These are phyloP conservation scores for Ophiobolus disseminans DNA, from an alignment of 2,329 filamentous ascomycete genomes.

Conservation along the genomic window DNA sequence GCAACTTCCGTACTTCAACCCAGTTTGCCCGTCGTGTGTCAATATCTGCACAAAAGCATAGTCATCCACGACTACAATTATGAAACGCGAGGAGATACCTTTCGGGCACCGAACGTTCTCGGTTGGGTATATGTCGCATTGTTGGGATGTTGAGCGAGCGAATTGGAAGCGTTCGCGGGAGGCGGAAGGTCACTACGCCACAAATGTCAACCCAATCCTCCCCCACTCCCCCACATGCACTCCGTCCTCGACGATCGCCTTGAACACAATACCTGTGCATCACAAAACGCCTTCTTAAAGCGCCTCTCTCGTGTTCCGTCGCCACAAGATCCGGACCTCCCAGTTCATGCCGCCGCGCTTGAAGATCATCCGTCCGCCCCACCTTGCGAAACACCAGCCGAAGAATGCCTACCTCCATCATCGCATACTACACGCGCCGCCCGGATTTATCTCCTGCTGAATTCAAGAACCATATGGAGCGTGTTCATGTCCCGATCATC, in stretches of 20 bases:
- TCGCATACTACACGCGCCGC: conserved; percentile 26
- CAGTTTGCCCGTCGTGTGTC: too few species aligned
- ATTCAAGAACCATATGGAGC: conserved; percentile 26
- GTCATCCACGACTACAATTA: neutral
- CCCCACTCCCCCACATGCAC: conserved; percentile 1
- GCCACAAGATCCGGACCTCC: too few species aligned
- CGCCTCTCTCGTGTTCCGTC: too few species aligned
- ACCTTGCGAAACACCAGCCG: neutral
- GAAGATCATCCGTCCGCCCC: neutral
- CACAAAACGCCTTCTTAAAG: too few species aligned
- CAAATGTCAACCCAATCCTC: neutral
- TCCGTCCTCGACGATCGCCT: too few species aligned
- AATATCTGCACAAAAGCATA: too few species aligned
- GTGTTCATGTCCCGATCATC: conserved; percentile 20
- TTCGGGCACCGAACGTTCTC: neutral
- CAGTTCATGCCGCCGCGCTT: neutral
- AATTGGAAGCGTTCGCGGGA: conserved; percentile 1
- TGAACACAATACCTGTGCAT: too few species aligned
- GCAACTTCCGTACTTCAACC: too few species aligned
- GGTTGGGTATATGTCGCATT: too few species aligned
- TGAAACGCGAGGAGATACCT: neutral
- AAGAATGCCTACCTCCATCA: conserved; percentile 19
- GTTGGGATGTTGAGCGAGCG: neutral
- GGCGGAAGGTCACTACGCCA: neutral
- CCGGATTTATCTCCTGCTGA: conserved; percentile 23